These are phyloP conservation scores for Tylopilus rubrobrunneus DNA, from an alignment of 768 basidiomycete species.

Conservation along the genomic window DNA sequence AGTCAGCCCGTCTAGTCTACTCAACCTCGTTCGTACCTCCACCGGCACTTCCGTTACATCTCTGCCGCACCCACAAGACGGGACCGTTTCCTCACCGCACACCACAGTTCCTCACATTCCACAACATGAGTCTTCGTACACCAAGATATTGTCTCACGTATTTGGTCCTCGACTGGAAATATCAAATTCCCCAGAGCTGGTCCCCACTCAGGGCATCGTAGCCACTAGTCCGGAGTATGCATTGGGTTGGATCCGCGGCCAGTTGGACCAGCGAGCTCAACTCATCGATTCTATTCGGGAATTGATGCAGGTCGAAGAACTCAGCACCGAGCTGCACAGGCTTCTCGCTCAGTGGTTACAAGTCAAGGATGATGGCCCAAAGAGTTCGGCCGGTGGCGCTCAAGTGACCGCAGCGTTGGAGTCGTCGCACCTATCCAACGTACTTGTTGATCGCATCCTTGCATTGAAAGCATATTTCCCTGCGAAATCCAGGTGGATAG, in stretches of 20 bases:
- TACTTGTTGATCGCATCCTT: conserved; percentile 54
- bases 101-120: conserved; percentile 62
- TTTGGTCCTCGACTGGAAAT: conserved; percentile 80
- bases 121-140: conserved; percentile 88
- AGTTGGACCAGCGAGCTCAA: conserved; percentile 69
- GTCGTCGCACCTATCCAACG: conserved; percentile 35
- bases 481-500: conserved; percentile 86
- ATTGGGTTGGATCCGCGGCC: conserved; percentile 83
- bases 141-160: conserved; percentile 77
- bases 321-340: conserved; percentile 58
- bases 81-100: conserved; percentile 26
- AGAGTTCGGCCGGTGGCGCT: conserved; percentile 56
- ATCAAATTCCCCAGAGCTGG: conserved; percentile 76
- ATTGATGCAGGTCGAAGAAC: conserved; percentile 50
- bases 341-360: conserved; percentile 79
- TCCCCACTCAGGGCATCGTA: conserved; percentile 61
- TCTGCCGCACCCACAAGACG: conserved; percentile 48
- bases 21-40: conserved; percentile 47
- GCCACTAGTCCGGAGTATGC: conserved; percentile 96
- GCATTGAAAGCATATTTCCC: conserved; percentile 59
- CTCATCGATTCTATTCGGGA: conserved; percentile 63
- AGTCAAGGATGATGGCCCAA: conserved; percentile 63
- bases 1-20: conserved; percentile 41
- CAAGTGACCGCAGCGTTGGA: conserved; percentile 53
- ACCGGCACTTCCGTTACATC: conserved; percentile 34